Percentiles rank a stretch among this genome's conserved stretches.
Conservation (phyloP, 1,139 yeast species). For the Magnusiomyces fungicola region DNA sequence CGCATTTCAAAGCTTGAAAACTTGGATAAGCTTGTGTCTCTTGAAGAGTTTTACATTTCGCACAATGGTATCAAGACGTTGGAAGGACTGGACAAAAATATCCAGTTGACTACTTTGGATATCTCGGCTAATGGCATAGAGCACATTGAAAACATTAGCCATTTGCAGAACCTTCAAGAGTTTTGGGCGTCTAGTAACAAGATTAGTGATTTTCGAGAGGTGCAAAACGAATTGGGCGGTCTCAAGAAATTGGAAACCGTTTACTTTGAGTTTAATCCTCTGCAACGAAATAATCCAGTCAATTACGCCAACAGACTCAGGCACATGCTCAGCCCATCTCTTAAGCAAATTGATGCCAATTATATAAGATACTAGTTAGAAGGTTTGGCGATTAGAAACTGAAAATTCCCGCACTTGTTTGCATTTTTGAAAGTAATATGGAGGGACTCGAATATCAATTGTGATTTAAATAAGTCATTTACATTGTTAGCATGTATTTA, state of each 20-base stretch:
- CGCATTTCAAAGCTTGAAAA: slow-evolving; percentile 75
- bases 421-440: too few relatives aligned
- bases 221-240: slow-evolving; percentile 56
- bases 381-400: too few relatives aligned
- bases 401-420: too few relatives aligned
- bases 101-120: slow-evolving; percentile 67
- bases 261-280: slow-evolving; percentile 91
- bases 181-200: slow-evolving; percentile 87
- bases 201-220: slow-evolving; percentile 58
- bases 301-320: slow-evolving; percentile 79
- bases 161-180: slow-evolving; percentile 68
- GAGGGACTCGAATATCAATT: too few relatives aligned
- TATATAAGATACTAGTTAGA: slow-evolving; percentile 36
- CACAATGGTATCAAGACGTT: slow-evolving; percentile 73
- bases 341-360: slow-evolving; percentile 87
- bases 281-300: slow-evolving; percentile 64
- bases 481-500: too few relatives aligned
- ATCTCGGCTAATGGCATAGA: slow-evolving; percentile 66
- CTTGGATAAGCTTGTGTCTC: slow-evolving; percentile 56
- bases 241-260: slow-evolving; percentile 73
- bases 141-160: slow-evolving; percentile 56
- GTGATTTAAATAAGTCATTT: too few relatives aligned
- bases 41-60: slow-evolving; percentile 84
- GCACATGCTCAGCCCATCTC: slow-evolving; percentile 63
- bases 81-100: slow-evolving; percentile 69